Conservation (phyloP, 1,284 basidiomycete genomes). For the Moesziomyces antarcticus region DNA sequence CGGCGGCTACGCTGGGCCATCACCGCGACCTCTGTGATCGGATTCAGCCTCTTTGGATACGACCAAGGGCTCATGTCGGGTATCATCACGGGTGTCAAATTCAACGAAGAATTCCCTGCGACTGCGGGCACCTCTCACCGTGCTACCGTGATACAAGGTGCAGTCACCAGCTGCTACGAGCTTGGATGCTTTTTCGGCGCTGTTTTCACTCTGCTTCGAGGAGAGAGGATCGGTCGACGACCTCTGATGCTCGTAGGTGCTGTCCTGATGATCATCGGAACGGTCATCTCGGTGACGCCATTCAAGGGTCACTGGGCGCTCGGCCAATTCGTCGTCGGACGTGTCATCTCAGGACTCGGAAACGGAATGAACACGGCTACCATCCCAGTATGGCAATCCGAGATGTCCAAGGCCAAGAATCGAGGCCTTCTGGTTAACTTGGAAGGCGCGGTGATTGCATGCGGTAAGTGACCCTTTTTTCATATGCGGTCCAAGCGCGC, state of each 20-base stretch:
- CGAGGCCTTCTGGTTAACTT: slow-evolving; percentile 57
- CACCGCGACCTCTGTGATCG: slow-evolving; percentile 61
- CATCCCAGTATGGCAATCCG: slow-evolving; percentile 60
- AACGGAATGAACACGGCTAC: slow-evolving; percentile 62
- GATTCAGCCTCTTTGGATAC: slow-evolving; percentile 79
- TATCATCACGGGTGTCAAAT: slow-evolving; percentile 91
- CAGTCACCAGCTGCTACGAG: slow-evolving; percentile 36
- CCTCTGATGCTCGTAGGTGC: slow-evolving; percentile 14
- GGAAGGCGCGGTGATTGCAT: slow-evolving; percentile 46
- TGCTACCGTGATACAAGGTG: slow-evolving; percentile 35
- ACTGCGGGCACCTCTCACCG: slow-evolving; percentile 5
- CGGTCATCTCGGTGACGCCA: slow-evolving; percentile 20
- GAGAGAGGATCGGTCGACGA: slow-evolving; percentile 21
- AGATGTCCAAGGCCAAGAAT: slow-evolving; percentile 48
- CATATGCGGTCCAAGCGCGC: no score
- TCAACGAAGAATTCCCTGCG: slow-evolving; percentile 70
- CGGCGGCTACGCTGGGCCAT: slow-evolving; percentile 10
- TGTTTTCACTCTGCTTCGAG: slow-evolving; percentile 14
- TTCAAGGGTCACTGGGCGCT: slow-evolving; percentile 55
- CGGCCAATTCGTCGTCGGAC: slow-evolving; percentile 49
- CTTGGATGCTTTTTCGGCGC: slow-evolving; percentile 35
- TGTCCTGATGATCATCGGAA: slow-evolving; percentile 37
- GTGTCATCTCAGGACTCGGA: slow-evolving; percentile 55
- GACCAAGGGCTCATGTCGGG: slow-evolving; percentile 70
- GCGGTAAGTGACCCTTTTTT: no score